Evolutionary conservation across 352 stramenopile species (phyloP).

Genomic region (Globisporangium apiculatum): DNA sequence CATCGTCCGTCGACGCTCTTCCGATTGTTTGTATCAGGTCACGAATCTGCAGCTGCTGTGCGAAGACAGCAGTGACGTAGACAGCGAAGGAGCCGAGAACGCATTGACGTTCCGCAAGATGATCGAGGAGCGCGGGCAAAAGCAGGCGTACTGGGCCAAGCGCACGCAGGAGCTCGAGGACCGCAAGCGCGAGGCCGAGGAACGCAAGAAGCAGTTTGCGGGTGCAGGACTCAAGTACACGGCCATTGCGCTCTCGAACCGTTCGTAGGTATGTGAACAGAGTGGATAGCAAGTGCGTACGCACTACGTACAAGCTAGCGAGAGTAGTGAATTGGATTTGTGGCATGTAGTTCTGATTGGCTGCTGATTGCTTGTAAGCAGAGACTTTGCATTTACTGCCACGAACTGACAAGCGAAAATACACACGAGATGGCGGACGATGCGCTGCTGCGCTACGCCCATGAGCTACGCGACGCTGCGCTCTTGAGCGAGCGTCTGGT

Average conservation of each 20-base stretch:
- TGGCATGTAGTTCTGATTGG: not conserved
- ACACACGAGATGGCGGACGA: not conserved
- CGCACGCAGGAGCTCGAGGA: conserved; percentile 72
- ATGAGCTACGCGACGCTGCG: conserved; percentile 16
- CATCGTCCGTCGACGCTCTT: not conserved
- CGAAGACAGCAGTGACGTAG: conserved; percentile 34
- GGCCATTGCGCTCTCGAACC: conserved; percentile 67
- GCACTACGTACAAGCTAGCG: not conserved
- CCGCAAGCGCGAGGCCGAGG: conserved; percentile 63
- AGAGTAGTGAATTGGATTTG: not conserved
- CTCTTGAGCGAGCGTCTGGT: conserved; percentile 39
- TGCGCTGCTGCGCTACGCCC: conserved; percentile 4
- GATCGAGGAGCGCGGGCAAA: conserved; percentile 69
- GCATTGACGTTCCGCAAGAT: conserved; percentile 54
- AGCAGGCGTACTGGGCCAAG: conserved; percentile 74
- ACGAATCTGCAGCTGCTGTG: conserved; percentile 70
- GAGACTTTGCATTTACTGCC: too few species aligned
- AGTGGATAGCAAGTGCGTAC: not conserved
- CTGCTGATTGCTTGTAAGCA: too few species aligned
- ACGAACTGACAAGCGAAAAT: too few species aligned
- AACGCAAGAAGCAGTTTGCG: conserved; percentile 73
- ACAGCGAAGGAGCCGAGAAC: conserved; percentile 18
- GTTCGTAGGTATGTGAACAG: conserved; percentile 15
- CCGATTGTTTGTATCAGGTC: conserved; percentile 20
- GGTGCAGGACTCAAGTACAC: conserved; percentile 78